phyloP scores from a whole-genome alignment of 257 asterid genomes.

The Scutellaria galericulata region DNA sequence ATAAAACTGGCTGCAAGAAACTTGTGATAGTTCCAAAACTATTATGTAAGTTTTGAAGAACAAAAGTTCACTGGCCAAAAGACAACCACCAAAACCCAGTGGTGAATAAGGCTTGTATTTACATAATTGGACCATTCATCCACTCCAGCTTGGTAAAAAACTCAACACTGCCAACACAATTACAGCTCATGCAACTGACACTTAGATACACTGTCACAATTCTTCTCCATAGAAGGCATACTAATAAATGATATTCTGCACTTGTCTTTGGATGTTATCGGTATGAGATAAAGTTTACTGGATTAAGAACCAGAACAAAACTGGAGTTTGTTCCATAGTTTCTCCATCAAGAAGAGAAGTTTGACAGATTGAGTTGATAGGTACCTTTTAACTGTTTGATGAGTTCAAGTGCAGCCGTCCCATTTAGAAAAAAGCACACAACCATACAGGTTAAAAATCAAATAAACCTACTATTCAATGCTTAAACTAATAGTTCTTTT shows the following conservation, averaged over 20 bases:
- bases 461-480: too few species aligned
- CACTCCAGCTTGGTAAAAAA: background rate
- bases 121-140: conserved; percentile 25
- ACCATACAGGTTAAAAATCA: too few species aligned
- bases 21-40: background rate
- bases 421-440: too few species aligned
- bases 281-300: too few species aligned
- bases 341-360: too few species aligned
- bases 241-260: background rate
- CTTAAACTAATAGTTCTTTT: too few species aligned
- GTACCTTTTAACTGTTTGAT: too few species aligned
- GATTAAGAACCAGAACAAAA: too few species aligned
- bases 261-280: too few species aligned
- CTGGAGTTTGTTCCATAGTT: too few species aligned
- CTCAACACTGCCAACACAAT: conserved; percentile 15
- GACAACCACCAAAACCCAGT: conserved; percentile 5
- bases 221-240: background rate
- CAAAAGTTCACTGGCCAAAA: background rate
- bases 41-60: background rate
- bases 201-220: background rate
- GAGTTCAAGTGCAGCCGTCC: too few species aligned
- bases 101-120: conserved; percentile 1
- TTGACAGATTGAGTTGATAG: too few species aligned
- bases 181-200: conserved; percentile 19
- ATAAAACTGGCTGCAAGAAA: conserved; percentile 1